Evolutionary conservation across 257 asterid genomes (phyloP).

Genomic region (Nicotiana tabacum): DNA sequence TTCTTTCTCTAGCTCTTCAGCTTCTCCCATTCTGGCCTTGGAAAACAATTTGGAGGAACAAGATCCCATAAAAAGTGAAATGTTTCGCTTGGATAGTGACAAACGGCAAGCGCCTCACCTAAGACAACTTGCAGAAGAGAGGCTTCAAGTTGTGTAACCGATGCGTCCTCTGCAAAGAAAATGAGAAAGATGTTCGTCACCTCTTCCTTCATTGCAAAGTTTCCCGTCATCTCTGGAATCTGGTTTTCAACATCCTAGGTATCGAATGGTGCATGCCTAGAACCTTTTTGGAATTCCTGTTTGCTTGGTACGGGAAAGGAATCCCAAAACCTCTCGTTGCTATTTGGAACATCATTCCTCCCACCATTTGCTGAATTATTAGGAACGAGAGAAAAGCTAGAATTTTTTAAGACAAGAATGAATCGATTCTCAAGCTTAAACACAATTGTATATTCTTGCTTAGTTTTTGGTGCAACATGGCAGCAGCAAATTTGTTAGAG

Average conservation of each 20-base stretch:
- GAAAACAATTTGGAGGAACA: not conserved
- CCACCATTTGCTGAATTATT: not conserved
- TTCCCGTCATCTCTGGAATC: not conserved
- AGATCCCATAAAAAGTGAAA: not conserved
- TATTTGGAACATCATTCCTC: not conserved
- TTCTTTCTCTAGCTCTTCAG: no score
- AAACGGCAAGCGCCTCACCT: not conserved
- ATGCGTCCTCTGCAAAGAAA: not conserved
- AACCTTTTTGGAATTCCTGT: not conserved
- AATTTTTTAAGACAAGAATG: no score
- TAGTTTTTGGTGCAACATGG: no score
- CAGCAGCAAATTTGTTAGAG: no score
- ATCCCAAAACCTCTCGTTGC: not conserved
- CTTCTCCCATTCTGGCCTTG: not conserved
- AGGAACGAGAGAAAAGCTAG: no score
- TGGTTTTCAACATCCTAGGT: not conserved
- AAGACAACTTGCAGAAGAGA: not conserved
- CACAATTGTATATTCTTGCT: no score
- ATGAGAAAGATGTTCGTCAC: not conserved
- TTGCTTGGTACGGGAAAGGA: not conserved
- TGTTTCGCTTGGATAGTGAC: not conserved
- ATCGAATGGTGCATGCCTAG: not conserved
- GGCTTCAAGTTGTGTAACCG: not conserved
- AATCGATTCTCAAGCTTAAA: no score
- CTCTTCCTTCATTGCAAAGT: not conserved